Conservation (phyloP, 2,329 filamentous ascomycete species). For the Leptodontidium sp. region DNA sequence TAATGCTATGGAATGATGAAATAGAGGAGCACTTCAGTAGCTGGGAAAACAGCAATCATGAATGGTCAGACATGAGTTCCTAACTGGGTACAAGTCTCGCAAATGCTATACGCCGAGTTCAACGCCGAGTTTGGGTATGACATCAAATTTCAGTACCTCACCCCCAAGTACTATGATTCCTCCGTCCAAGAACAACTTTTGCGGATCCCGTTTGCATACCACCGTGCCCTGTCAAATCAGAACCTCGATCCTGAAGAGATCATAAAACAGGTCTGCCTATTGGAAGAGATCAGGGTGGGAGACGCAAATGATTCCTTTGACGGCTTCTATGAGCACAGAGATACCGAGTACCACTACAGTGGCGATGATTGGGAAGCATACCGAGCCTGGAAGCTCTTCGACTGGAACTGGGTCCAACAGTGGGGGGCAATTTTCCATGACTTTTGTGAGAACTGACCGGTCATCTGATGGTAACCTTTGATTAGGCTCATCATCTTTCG, state of each 20-base stretch:
- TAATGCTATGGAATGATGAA: background rate
- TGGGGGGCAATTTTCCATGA: too few species aligned
- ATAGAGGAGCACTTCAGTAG: background rate
- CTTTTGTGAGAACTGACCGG: too few species aligned
- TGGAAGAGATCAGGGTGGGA: background rate
- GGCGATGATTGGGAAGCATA: background rate
- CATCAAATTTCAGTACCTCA: background rate
- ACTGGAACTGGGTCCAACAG: background rate
- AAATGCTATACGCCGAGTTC: background rate
- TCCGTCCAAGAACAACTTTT: background rate
- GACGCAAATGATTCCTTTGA: background rate
- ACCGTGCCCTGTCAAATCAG: background rate
- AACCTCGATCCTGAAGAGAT: background rate
- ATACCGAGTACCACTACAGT: background rate
- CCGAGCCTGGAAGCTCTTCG: background rate
- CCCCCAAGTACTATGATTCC: background rate
- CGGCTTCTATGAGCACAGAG: too few species aligned
- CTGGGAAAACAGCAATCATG: background rate
- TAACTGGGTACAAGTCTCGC: background rate
- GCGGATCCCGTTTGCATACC: background rate
- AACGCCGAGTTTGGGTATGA: background rate
- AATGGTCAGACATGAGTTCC: background rate
- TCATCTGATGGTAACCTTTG: too few species aligned
- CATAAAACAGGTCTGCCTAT: background rate
- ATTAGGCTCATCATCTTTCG: too few species aligned